These are phyloP conservation scores for Saitozyma podzolica DNA, from an alignment of 768 basidiomycete species.

Conservation along the genomic window DNA sequence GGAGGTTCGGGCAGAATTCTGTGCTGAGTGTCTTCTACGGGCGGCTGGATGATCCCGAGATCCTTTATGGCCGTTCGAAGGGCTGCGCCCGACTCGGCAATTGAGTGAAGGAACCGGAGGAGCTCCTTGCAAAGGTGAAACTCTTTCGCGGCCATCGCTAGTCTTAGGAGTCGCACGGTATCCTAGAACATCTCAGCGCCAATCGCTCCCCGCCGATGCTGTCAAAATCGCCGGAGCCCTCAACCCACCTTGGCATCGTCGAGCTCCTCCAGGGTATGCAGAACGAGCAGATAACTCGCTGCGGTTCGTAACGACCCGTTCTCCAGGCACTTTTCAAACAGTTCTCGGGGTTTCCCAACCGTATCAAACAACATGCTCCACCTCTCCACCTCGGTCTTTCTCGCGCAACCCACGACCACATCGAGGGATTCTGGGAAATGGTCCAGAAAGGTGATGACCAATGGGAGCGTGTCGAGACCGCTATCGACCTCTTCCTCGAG, in stretches of 20 bases:
- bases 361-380: constrained; percentile 87
- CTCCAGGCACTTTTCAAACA: constrained; percentile 75
- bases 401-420: constrained; percentile 90
- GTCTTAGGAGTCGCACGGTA: constrained; percentile 73
- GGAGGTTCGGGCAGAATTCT: too few species aligned
- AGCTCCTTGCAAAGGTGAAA: constrained; percentile 88
- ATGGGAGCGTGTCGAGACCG: constrained; percentile 56
- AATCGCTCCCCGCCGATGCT: background rate
- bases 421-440: constrained; percentile 88
- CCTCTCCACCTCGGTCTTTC: constrained; percentile 89
- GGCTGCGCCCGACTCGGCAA: constrained; percentile 73
- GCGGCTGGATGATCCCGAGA: constrained; percentile 18
- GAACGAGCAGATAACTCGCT: constrained; percentile 84
- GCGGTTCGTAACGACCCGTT: constrained; percentile 68
- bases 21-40: background rate
- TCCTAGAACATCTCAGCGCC: constrained; percentile 54
- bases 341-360: constrained; percentile 81
- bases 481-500: constrained; percentile 74
- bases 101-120: constrained; percentile 84
- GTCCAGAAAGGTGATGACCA: constrained; percentile 85
- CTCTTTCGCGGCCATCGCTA: constrained; percentile 73
- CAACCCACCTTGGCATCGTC: constrained; percentile 58
- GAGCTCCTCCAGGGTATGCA: constrained; percentile 89
- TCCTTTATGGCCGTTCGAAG: constrained; percentile 31
- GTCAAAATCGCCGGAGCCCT: background rate